phyloP scores from a whole-genome alignment of 257 asterid species.

The Capsicum baccatum region DNA sequence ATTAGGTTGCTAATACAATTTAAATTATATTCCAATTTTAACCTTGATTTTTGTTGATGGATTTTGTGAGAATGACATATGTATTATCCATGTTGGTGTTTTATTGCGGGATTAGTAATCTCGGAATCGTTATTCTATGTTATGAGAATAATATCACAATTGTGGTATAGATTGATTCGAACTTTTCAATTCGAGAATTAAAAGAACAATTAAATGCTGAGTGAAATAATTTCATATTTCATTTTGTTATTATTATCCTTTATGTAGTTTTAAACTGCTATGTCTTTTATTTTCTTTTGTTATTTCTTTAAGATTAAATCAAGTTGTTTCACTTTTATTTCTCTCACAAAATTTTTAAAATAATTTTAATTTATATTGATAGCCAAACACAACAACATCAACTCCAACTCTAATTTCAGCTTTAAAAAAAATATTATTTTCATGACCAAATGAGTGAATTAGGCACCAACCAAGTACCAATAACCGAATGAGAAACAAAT shows the following conservation, averaged over 20 bases:
- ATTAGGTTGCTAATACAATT: constrained; percentile 13
- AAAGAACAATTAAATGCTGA: background rate
- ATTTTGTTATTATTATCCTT: background rate
- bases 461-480: no score
- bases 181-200: background rate
- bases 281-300: background rate
- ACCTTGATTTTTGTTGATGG: background rate
- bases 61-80: background rate
- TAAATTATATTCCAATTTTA: background rate
- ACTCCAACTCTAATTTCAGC: no score
- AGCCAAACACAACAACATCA: no score
- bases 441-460: no score
- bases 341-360: no score
- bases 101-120: background rate
- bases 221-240: background rate
- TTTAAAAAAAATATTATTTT: no score
- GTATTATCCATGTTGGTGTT: background rate
- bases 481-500: no score
- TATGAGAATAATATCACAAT: background rate
- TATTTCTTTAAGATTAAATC: no score
- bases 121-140: background rate
- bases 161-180: background rate
- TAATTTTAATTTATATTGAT: no score
- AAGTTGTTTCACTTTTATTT: no score
- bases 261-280: background rate